A percentile compares a stretch with the other conserved stretches of the same genome.
Evolutionary conservation across 2,329 filamentous ascomycete species (phyloP).

Genomic region (Botrytis porri): DNA sequence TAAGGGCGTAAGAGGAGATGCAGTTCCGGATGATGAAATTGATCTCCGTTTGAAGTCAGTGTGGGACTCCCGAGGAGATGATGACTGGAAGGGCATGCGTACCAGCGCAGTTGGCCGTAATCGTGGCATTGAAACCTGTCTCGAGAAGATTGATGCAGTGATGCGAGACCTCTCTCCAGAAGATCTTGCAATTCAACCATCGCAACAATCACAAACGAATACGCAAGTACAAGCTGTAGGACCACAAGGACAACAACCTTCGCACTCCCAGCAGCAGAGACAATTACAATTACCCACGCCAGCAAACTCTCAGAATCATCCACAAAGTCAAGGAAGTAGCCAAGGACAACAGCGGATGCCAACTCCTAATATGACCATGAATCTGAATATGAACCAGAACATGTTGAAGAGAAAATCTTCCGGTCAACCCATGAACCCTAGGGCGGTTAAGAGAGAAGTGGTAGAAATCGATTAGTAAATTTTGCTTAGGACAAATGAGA

Average conservation of each 20-base stretch:
- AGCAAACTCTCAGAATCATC: conserved; percentile 22
- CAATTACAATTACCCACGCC: conserved; percentile 22
- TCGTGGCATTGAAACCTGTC: conserved; percentile 41
- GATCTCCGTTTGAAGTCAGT: conserved; percentile 44
- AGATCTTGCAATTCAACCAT: not conserved
- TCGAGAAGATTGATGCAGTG: conserved; percentile 33
- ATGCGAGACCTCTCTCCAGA: conserved; percentile 27
- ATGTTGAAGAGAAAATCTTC: conserved; percentile 27
- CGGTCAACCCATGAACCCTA: conserved; percentile 26
- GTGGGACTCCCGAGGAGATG: conserved; percentile 44
- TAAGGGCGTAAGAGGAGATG: conserved; percentile 24
- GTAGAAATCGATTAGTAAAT: conserved; percentile 32
- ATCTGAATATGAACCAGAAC: conserved; percentile 18
- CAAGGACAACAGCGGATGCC: conserved; percentile 19
- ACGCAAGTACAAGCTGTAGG: conserved; percentile 8
- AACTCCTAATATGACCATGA: conserved; percentile 21
- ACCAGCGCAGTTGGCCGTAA: conserved; percentile 47
- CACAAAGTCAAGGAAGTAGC: conserved; percentile 22
- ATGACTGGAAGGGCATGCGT: conserved; percentile 48
- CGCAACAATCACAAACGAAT: conserved; percentile 15
- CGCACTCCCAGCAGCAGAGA: conserved; percentile 2
- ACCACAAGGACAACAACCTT: conserved; percentile 1
- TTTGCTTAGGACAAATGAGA: conserved; percentile 1
- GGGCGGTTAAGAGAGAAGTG: conserved; percentile 23
- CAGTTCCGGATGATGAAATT: conserved; percentile 36